Evolutionary conservation across 2,329 filamentous ascomycete species (phyloP), one percentile per base, ranked within the genome.

Genomic region (Xylaria sp.): DNA sequence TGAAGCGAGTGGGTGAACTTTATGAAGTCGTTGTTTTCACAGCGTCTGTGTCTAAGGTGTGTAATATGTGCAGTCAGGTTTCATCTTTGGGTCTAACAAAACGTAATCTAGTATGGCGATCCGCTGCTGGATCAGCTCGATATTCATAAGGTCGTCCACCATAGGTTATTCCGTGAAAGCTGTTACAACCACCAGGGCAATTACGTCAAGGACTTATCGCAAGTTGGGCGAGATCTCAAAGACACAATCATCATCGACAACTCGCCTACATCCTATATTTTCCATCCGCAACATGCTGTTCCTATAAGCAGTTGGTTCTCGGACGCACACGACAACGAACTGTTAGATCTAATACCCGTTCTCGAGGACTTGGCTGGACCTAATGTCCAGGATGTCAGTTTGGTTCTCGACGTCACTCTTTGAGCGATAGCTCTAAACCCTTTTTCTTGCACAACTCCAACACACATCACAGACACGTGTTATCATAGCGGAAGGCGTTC

Each of bases 281-380:
- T 99, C 88, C 96, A 99, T 80, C 96, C 96, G 28, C 95, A 99
- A 84, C 96, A 99, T 81, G 96, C 96, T 70, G 95, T 99, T 59
- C 96, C 96, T 31, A 99, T 99, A 84, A 98, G 94, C 88, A 98
- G 95, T 86, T 99, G 96, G 96, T 99, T 99, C 84, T 98, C 94
- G 74, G 96, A 99, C 83, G 96, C 96, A 71, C 96, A 99, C 82
- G 96, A 99, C 84, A 99, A 99, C 83, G 96, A 99, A 86, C 88
- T 99, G 71, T 87, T 99, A 78, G 96, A 99, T 81, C 86, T 99
- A 76, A 98, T 99, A 81, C 96, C 96, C 63, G 96, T 99, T 76
- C 93, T 99, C 74, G 96, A 99, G 86, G 96, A 99, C 82, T 87
- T 99, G 79, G 95, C 96, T 71, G 91, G 92, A 74, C 82, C 90